phyloP scores from a whole-genome alignment of 225 moss, liverwort and hornwort species.

The Thuidium tamariscinum region DNA sequence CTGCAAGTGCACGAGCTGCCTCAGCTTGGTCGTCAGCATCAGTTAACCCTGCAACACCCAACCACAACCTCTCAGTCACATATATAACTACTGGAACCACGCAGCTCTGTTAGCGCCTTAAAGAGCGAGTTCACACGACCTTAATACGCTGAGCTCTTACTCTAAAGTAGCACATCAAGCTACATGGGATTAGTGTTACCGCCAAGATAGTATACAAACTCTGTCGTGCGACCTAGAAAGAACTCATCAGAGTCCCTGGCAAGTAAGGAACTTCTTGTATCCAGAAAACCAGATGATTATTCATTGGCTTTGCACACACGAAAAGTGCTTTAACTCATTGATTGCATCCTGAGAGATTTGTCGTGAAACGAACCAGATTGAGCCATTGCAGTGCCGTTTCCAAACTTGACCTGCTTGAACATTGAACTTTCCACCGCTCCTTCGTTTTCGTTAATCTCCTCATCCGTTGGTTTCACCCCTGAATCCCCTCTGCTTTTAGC shows the following conservation, averaged over 20 bases:
- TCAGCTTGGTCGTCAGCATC: conserved; percentile 16
- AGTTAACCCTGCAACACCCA: conserved; percentile 22
- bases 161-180: neutral
- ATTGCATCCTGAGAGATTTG: neutral
- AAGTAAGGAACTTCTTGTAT: neutral
- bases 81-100: neutral
- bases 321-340: neutral
- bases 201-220: neutral
- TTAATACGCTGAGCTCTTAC: neutral
- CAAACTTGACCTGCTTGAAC: conserved; percentile 25
- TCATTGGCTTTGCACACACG: neutral
- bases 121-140: neutral
- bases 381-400: conserved; percentile 10
- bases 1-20: conserved; percentile 36
- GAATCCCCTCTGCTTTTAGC: conserved; percentile 21
- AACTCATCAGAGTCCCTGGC: neutral
- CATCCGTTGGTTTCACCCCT: neutral
- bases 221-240: neutral
- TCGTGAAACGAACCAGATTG: conserved; percentile 24
- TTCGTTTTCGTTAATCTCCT: neutral
- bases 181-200: neutral
- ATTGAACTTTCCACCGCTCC: conserved; percentile 13
- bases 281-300: neutral
- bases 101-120: neutral
- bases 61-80: neutral